Conservation (phyloP, 805 yeast genomes). For the Yarrowia osloensis region DNA sequence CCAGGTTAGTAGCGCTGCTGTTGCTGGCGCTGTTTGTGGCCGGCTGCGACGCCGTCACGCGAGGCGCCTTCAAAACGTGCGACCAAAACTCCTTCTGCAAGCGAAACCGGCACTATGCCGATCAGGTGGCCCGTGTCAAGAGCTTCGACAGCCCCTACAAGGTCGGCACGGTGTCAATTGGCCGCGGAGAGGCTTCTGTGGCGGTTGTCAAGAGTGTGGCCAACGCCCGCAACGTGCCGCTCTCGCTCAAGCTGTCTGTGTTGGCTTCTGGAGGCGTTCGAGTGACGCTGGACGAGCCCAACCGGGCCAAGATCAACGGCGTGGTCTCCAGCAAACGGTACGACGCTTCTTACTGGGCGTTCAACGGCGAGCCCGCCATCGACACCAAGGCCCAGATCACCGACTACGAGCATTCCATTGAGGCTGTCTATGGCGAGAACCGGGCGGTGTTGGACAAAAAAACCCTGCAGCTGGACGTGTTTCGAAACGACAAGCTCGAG, state of each 20-base stretch:
- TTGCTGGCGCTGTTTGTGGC: conserved; percentile 12
- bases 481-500: conserved; percentile 49
- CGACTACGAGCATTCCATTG: conserved; percentile 10
- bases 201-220: conserved; percentile 42
- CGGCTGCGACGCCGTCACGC: conserved; percentile 12
- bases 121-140: conserved; percentile 41
- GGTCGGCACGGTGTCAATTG: conserved; percentile 39
- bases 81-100: conserved; percentile 79
- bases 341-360: conserved; percentile 61
- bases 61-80: conserved; percentile 62
- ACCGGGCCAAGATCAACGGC: conserved; percentile 42
- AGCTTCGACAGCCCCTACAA: conserved; percentile 47
- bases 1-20: neutral
- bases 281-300: conserved; percentile 66
- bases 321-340: conserved; percentile 53
- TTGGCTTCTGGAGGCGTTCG: conserved; percentile 60
- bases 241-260: conserved; percentile 61
- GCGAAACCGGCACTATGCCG: conserved; percentile 72
- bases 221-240: conserved; percentile 32
- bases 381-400: conserved; percentile 34
- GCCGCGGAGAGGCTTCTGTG: conserved; percentile 40
- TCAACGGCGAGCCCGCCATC: conserved; percentile 44
- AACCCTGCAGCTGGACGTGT: conserved; percentile 56
- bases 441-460: conserved; percentile 48
- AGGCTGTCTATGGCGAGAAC: conserved; percentile 40